These are phyloP conservation scores for Xylaria sp. DNA, from an alignment of 2,329 filamentous ascomycete species.

Conservation along the genomic window DNA sequence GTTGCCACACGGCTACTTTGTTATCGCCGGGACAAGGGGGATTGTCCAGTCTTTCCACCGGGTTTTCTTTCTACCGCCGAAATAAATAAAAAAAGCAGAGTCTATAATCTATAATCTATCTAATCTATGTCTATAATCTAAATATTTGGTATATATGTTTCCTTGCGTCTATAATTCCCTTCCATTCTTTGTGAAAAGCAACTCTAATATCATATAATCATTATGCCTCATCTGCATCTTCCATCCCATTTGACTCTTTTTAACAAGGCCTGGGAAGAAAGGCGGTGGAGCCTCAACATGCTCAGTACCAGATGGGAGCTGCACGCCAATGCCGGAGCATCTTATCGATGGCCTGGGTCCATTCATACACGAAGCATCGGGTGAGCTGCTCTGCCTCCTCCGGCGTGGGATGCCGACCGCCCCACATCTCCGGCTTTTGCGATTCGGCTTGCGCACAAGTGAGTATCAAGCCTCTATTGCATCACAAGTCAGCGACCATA, in stretches of 20 bases:
- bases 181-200: background rate
- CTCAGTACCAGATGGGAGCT: slow-evolving; percentile 66
- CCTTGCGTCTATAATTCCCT: background rate
- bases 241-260: background rate
- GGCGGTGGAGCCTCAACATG: background rate
- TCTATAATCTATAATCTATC: slow-evolving; percentile 14
- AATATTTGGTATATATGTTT: slow-evolving; percentile 1
- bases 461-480: slow-evolving; percentile 66
- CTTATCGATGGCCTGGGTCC: slow-evolving; percentile 71
- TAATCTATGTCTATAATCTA: slow-evolving; percentile 13
- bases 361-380: slow-evolving; percentile 72
- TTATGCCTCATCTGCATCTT: background rate
- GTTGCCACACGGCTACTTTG: background rate
- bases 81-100: background rate
- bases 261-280: background rate
- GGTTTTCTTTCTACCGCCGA: background rate
- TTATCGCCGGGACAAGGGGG: too few species aligned
- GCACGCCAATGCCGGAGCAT: slow-evolving; percentile 76
- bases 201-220: slow-evolving; percentile 14
- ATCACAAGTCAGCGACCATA: slow-evolving; percentile 7
- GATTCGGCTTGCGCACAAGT: slow-evolving; percentile 72
- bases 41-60: background rate
- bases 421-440: slow-evolving; percentile 76
- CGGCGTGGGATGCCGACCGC: slow-evolving; percentile 63
- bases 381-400: slow-evolving; percentile 69